A percentile compares a stretch with the other conserved stretches of the same genome.
phyloP scores from a whole-genome alignment of 768 basidiomycete genomes.

The Tulasnella sp. region DNA sequence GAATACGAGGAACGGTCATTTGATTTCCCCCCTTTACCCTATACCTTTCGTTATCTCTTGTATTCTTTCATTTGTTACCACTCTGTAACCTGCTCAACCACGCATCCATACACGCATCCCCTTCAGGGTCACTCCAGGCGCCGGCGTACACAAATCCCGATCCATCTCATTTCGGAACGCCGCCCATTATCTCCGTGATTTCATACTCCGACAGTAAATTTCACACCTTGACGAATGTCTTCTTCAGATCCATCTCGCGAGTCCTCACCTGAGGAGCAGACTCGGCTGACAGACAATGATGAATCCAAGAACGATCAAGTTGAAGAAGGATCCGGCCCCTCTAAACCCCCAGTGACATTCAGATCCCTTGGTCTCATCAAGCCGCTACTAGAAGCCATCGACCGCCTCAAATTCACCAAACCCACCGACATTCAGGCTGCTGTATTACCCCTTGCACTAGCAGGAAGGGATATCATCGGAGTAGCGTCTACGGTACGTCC shows the following conservation, averaged over 20 bases:
- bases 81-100: too few species aligned
- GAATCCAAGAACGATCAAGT: background rate
- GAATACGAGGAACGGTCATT: too few species aligned
- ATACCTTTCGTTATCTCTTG: too few species aligned
- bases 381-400: constrained; percentile 75
- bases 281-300: background rate
- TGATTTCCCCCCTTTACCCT: too few species aligned
- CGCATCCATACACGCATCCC: too few species aligned
- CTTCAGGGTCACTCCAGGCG: too few species aligned
- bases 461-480: constrained; percentile 92
- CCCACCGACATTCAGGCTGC: constrained; percentile 88
- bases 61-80: too few species aligned
- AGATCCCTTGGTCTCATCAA: constrained; percentile 77
- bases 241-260: background rate
- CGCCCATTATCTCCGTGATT: too few species aligned
- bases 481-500: constrained; percentile 64
- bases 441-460: constrained; percentile 72
- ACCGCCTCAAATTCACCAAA: constrained; percentile 63
- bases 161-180: too few species aligned
- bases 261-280: background rate
- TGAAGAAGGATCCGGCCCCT: constrained; percentile 13
- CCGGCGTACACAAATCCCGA: too few species aligned
- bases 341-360: constrained; percentile 40
- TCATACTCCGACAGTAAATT: too few species aligned
- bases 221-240: background rate